phyloP scores from a whole-genome alignment of 2,329 filamentous ascomycete species.

The Colletotrichum euphorbiae region DNA sequence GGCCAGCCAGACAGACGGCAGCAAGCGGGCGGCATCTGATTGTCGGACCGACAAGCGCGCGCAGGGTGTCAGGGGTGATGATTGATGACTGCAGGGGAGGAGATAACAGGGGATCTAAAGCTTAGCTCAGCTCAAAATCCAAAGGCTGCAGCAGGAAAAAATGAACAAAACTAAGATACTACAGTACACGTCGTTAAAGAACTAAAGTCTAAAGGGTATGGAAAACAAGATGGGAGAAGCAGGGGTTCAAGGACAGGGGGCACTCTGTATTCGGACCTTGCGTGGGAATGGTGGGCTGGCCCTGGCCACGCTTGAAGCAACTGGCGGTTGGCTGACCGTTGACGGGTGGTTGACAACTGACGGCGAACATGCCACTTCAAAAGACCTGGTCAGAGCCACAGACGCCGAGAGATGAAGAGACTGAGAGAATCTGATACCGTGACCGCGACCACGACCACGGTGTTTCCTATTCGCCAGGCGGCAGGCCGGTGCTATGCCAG shows the following conservation, averaged over 20 bases:
- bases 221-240: not conserved
- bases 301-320: slow-evolving; percentile 5
- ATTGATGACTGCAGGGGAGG: slow-evolving; percentile 1
- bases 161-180: too few relatives aligned
- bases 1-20: not conserved
- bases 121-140: too few relatives aligned
- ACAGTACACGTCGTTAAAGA: too few relatives aligned
- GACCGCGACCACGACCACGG: too few relatives aligned
- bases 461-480: slow-evolving; percentile 1
- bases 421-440: not conserved
- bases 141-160: too few relatives aligned
- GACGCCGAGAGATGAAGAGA: not conserved
- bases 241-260: slow-evolving; percentile 12
- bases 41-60: slow-evolving; percentile 34
- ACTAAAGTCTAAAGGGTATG: not conserved
- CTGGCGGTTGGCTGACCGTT: not conserved
- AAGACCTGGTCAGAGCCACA: not conserved
- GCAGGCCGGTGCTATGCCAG: slow-evolving; percentile 4
- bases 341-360: not conserved
- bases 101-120: slow-evolving; percentile 5
- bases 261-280: slow-evolving; percentile 34
- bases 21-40: slow-evolving; percentile 26
- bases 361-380: not conserved
- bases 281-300: slow-evolving; percentile 15
- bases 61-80: slow-evolving; percentile 23